A percentile compares a stretch with the other conserved stretches of the same genome.
Evolutionary conservation across 495 filamentous ascomycete species (phyloP).

Genomic region (Aspergillus wentii): DNA sequence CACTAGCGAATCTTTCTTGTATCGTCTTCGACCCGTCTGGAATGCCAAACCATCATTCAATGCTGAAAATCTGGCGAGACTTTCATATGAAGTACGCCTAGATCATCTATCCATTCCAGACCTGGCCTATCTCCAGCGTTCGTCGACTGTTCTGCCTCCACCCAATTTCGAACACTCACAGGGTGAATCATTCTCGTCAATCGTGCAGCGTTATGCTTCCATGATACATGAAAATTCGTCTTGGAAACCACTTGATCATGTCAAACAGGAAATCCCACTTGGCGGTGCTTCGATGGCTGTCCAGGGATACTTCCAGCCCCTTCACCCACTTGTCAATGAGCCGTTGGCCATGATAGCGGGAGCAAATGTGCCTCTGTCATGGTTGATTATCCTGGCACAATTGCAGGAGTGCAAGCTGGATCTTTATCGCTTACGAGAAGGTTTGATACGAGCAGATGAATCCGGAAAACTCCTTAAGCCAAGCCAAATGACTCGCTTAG

Average conservation of each 20-base stretch:
- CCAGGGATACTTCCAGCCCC: constrained; percentile 27
- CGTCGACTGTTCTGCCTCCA: constrained; percentile 14
- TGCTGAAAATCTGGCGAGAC: constrained; percentile 12
- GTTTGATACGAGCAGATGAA: constrained; percentile 29
- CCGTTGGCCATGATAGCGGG: constrained; percentile 30
- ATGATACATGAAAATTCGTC: constrained; percentile 34
- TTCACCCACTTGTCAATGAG: constrained; percentile 43
- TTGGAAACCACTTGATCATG: constrained; percentile 27
- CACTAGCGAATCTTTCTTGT: constrained; percentile 45
- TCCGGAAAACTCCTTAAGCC: constrained; percentile 44
- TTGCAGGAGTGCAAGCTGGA: constrained; percentile 36
- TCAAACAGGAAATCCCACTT: constrained; percentile 21
- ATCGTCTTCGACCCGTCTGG: constrained; percentile 45
- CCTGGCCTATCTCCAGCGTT: constrained; percentile 38
- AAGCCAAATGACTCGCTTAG: constrained; percentile 61
- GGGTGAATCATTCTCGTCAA: constrained; percentile 12
- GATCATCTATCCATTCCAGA: constrained; percentile 55
- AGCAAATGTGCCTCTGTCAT: constrained; percentile 15
- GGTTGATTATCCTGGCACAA: constrained; percentile 27
- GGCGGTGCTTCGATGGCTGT: constrained; percentile 23
- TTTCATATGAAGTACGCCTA: constrained; percentile 34
- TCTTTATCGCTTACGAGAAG: constrained; percentile 31
- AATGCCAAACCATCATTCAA: constrained; percentile 18
- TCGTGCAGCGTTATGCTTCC: constrained; percentile 27
- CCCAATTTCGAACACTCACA: constrained; percentile 14